Percentiles rank a stretch among this genome's conserved stretches.
Conservation (phyloP, 1,139 yeast genomes). For the Meyerozyma smithsonii region DNA sequence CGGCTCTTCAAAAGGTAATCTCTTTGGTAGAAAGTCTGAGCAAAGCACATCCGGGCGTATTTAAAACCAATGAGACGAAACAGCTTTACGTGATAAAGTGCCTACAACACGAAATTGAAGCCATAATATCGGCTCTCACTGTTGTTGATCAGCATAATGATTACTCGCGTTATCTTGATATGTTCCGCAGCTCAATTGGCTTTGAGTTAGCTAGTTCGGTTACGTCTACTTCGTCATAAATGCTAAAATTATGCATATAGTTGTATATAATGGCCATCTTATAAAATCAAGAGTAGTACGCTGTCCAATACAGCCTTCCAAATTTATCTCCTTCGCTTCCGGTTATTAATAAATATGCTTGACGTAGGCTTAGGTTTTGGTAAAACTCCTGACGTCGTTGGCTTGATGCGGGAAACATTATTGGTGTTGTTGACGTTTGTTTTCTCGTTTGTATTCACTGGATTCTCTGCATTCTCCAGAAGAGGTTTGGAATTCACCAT, state of each 20-base stretch:
- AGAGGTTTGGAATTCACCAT: not conserved
- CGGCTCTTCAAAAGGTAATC: not conserved
- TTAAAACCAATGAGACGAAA: not conserved
- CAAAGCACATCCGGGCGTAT: not conserved
- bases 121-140: not conserved
- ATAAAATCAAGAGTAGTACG: not conserved
- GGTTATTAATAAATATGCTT: constrained; percentile 14
- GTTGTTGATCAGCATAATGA: not conserved
- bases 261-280: no score
- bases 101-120: not conserved
- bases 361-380: constrained; percentile 7
- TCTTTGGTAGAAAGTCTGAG: not conserved
- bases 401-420: not conserved
- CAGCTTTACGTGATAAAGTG: not conserved
- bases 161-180: not conserved
- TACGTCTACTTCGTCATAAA: not conserved
- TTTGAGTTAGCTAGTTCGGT: not conserved
- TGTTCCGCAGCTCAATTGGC: not conserved
- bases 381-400: not conserved
- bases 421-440: not conserved
- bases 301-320: not conserved
- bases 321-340: constrained; percentile 7
- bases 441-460: not conserved
- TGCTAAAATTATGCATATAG: no score
- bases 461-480: no score